These are phyloP conservation scores for Moelleriella libera DNA, from an alignment of 2,329 filamentous ascomycete species.

Conservation along the genomic window DNA sequence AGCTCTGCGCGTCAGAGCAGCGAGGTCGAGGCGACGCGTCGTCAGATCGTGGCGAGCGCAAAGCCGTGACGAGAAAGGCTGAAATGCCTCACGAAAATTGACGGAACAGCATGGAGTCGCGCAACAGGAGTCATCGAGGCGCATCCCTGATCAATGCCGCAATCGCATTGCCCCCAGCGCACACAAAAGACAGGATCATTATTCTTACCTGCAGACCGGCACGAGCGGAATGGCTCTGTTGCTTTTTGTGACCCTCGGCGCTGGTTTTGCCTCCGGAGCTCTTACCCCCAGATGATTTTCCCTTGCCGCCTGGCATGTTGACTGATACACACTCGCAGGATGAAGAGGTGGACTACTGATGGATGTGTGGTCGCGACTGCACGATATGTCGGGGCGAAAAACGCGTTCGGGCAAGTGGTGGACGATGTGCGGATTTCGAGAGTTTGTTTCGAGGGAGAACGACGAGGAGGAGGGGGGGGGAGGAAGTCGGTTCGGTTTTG, in stretches of 20 bases:
- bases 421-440: background rate
- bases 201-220: slow-evolving; percentile 76
- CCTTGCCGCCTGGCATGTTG: slow-evolving; percentile 68
- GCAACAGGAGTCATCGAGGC: background rate
- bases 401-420: slow-evolving; percentile 1
- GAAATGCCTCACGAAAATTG: background rate
- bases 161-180: background rate
- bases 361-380: background rate
- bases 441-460: background rate
- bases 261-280: slow-evolving; percentile 64
- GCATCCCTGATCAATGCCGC: background rate
- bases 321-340: background rate
- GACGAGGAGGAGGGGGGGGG: slow-evolving; percentile 1
- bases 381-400: background rate
- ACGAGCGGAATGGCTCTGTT: slow-evolving; percentile 90
- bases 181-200: background rate
- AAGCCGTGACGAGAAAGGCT: background rate
- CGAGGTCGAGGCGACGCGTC: background rate
- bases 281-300: slow-evolving; percentile 85
- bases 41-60: background rate
- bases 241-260: slow-evolving; percentile 61
- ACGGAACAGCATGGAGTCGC: background rate
- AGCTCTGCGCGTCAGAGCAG: no score
- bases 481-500: slow-evolving; percentile 3
- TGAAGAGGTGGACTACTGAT: background rate